Evolutionary conservation across 78 protist genomes (phyloP), one percentile per base, ranked within the genome.

Genomic region (Cyanophora paradoxa): DNA sequence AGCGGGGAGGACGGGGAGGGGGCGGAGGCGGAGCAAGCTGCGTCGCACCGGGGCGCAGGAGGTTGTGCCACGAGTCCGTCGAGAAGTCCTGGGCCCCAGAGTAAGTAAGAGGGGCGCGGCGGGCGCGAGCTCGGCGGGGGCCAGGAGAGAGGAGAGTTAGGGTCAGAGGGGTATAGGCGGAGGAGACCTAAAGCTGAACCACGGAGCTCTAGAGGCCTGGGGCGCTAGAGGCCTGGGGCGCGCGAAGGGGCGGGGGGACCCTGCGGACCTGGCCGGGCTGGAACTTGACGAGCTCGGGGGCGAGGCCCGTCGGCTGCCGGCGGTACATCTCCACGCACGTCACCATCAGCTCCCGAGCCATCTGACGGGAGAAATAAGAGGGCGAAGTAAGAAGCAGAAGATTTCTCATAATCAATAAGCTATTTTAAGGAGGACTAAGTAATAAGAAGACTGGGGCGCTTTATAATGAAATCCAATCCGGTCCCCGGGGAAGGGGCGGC

Each of bases 241-340:
- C 6, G 48, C 22, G 48, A 42, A 42, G n/a, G n/a, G n/a, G n/a
- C n/a, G n/a, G n/a, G n/a, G n/a, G n/a, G n/a, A n/a, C n/a, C n/a
- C n/a, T n/a, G n/a, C n/a, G n/a, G n/a, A 26, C 52, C 22, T 4
- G 10, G 24, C 59, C 70, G 7, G 11, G 16, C 42, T 0, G 8
- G 40, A 85, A 82, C n/a, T 30, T 0, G 28, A 56, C 79, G 44
- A 48, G 40, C 65, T 85, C 89, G 5, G 89, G 86, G 1, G 77
- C 42, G 19, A 85, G 69, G 26, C 86, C 86, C 10, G 80, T 34
- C 20, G 37, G n/a, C 39, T n/a, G 31, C 28, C 33, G n/a, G 44
- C 11, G 2, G 77, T 82, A 82, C 73, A 84, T 76, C 30, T 31
- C 10, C 17, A 19, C 37, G 63, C 89, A 85, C 40, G 89, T 85